Conservation (phyloP, 2,329 filamentous ascomycete species). For the Cladosporium phlei region DNA sequence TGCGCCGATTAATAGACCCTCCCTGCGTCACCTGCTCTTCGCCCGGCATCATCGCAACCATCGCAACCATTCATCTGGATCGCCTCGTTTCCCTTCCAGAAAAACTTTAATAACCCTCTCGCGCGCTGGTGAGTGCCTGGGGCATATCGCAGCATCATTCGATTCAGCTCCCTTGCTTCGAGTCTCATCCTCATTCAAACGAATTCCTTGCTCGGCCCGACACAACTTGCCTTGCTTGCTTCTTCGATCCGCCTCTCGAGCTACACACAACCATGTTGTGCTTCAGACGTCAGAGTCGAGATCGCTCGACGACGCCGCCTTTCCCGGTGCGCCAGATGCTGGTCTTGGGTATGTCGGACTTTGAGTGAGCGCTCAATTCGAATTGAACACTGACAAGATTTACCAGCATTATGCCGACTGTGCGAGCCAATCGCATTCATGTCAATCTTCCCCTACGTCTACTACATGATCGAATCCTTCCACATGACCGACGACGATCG, state of each 20-base stretch:
- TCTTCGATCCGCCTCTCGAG: not conserved
- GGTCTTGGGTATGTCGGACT: slow-evolving; percentile 44
- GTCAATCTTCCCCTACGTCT: slow-evolving; percentile 98
- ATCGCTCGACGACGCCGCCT: slow-evolving; percentile 24
- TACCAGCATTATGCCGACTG: slow-evolving; percentile 68
- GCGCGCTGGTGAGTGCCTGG: slow-evolving; percentile 14
- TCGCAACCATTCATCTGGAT: slow-evolving; percentile 9
- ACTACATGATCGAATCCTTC: slow-evolving; percentile 95
- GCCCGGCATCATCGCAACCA: slow-evolving; percentile 7
- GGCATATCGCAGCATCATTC: not conserved
- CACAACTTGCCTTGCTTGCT: not conserved
- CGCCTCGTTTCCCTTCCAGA: slow-evolving; percentile 9
- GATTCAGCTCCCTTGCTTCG: not conserved
- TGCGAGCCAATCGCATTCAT: slow-evolving; percentile 99
- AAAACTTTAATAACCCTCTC: slow-evolving; percentile 13
- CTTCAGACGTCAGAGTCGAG: slow-evolving; percentile 16
- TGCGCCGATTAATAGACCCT: slow-evolving; percentile 8
- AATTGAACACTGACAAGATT: not conserved
- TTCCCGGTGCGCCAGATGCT: slow-evolving; percentile 58
- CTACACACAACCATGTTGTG: slow-evolving; percentile 13
- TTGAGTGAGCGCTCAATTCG: not conserved
- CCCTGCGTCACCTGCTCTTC: slow-evolving; percentile 13
- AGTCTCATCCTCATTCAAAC: not conserved
- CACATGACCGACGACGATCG: slow-evolving; percentile 71
- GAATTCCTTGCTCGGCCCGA: not conserved